Base-by-base conservation (phyloP, 441 rosid genomes). In the Gossypium davidsonii region DNA sequence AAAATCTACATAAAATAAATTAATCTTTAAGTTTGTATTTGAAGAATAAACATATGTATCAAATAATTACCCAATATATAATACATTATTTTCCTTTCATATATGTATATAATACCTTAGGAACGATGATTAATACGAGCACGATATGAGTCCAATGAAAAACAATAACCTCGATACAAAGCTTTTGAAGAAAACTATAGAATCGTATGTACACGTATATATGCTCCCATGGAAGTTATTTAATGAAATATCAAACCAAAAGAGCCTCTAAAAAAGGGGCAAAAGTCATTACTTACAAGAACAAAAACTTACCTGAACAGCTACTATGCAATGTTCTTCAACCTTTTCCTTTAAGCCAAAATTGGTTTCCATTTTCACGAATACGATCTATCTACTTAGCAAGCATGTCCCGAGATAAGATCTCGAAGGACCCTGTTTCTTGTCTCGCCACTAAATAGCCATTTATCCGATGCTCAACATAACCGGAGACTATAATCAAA, bases 301-400 rank as follows among this genome's bases (percentile, higher is more conserved):
- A 21, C 63, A 74, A 61, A 14, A 25, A n/a, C 20, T 25, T 73
- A 46, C 61, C 74, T 63, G 73, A 61, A 23, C 25, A 63, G 64
- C 64, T 31, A 74, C 62, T 48, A 11, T 31, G 14, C 10, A 7
- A 23, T 21, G 52, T 1, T 4, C 2, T 5, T 51, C 12, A 9
- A 46, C 66, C 52, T 42, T 52, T 18, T 6, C 61, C 42, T 15
- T 37, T 62, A 9, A 52, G n/a, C 11, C 4, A 28, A 28, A 14
- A 12, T 52, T 9, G 70, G 10, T 65, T 21, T 15, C 18, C 15
- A 0, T 39, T 65, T 12, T 10, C 51, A 46, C 1, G 5, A 46
- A 34, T 34, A 6, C 39, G 8, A 46, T 46, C 51, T 9, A 10
- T 2, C 51, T 46, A 46, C 14, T 46, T 46, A 46, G 51, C 51